Evolutionary conservation across 1,284 basidiomycete species (phyloP).

Genomic region (Chalciporus sp.): DNA sequence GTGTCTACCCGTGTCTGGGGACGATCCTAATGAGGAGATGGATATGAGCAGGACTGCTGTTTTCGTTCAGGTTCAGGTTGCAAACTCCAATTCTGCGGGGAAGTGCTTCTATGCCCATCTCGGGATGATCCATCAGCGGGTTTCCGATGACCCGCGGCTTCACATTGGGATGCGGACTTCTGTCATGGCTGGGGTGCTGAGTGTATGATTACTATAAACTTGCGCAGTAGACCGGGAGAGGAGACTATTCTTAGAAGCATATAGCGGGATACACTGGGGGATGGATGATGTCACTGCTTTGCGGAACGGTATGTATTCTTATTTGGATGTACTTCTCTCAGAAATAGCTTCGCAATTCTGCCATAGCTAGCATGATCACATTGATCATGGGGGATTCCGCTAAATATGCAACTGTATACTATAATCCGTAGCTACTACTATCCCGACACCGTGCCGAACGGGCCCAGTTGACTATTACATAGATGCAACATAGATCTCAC

Average conservation of each 20-base stretch:
- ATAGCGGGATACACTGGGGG: not conserved
- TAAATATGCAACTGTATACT: not conserved
- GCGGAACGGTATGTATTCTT: no score
- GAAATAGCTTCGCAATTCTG: no score
- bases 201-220: slow-evolving; percentile 13
- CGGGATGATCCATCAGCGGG: slow-evolving; percentile 29
- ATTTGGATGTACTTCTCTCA: no score
- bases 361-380: no score
- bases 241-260: not conserved
- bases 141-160: slow-evolving; percentile 7
- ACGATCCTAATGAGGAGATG: not conserved
- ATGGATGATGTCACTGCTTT: no score
- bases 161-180: slow-evolving; percentile 19
- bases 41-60: slow-evolving; percentile 11
- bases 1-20: not conserved
- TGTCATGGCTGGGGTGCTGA: slow-evolving; percentile 29
- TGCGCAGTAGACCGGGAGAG: not conserved
- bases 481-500: slow-evolving; percentile 8
- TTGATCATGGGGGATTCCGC: no score
- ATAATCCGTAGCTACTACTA: not conserved
- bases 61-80: slow-evolving; percentile 31
- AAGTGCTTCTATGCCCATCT: slow-evolving; percentile 30
- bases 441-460: not conserved
- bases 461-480: not conserved
- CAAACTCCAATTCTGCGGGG: slow-evolving; percentile 26